Evolutionary conservation across 2,329 filamentous ascomycete genomes (phyloP), one percentile per base, ranked within the genome.

Genomic region (Apiospora arundinis): DNA sequence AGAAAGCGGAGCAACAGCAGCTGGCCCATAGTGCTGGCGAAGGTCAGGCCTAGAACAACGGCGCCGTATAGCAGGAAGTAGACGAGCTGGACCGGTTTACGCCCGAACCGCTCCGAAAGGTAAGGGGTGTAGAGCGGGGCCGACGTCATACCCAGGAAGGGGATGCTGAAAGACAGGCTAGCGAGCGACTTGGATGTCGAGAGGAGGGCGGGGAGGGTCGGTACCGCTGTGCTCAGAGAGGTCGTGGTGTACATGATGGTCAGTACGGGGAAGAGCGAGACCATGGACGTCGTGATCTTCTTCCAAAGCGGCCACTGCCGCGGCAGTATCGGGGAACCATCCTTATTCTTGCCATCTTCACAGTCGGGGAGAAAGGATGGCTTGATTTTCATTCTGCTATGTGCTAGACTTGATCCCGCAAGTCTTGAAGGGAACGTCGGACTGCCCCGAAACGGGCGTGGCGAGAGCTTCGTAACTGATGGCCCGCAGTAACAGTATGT

Each of bases 1-100:
- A 83, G 79, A 74, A 83, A 83, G 8, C 84, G 78, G 69, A 81
- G 84, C 2, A 84, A 75, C 11, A 80, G 72, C 8, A 86, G 73
- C 56, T 78, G 75, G 0, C 75, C 78, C 28, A 84, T 80, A 28
- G 72, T 80, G 18, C 78, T 74, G 4, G 82, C 78, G 16, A 60
- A 60, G 16, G 52, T 60, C 60, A 70, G n/a, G 0, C 84, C 84
- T 0, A 85, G 74, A 0, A 80, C 82, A 72, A 85, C 85, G 1
- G 84, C 76, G 72, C 80, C 80, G 72, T 82, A 83, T 0, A 83
- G 73, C 40, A 67, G 16, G 48, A 71, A 71, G 1, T 77, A 79
- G 7, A 77, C 70, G 3, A 83, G 52, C 71, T 85, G 85, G 12
- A 85, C 79, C 8, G 81, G 74, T 49, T 78, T 80, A 2, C 84